phyloP scores from a whole-genome alignment of 306 rosid species.

The Malus asiatica region DNA sequence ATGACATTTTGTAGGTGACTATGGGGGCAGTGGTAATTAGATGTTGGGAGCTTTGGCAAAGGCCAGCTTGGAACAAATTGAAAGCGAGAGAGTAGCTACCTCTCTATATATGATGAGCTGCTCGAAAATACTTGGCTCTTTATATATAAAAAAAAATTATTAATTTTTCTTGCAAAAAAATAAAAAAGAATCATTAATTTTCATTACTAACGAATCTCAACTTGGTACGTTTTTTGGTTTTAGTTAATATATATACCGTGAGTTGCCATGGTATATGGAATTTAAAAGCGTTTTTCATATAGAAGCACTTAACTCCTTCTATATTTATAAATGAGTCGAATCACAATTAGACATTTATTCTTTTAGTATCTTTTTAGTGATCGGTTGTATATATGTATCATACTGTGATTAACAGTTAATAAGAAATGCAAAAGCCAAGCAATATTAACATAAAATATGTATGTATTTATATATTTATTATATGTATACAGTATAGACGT shows the following conservation, averaged over 20 bases:
- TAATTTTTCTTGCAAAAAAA: too few species aligned
- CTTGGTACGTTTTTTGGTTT: too few species aligned
- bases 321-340: neutral
- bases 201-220: too few species aligned
- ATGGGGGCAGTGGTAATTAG: slow-evolving; percentile 6
- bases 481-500: too few species aligned
- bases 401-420: too few species aligned
- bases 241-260: too few species aligned
- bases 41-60: slow-evolving; percentile 1
- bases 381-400: neutral
- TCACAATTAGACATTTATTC: too few species aligned
- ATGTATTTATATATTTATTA: neutral
- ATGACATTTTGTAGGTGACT: neutral
- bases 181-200: too few species aligned
- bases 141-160: too few species aligned
- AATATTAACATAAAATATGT: too few species aligned
- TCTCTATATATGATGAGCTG: neutral
- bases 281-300: too few species aligned
- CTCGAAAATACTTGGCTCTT: neutral
- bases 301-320: neutral
- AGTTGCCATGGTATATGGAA: neutral
- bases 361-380: neutral
- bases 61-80: neutral
- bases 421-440: too few species aligned
- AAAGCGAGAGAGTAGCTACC: neutral